These are phyloP conservation scores for Aspergillus sp. DNA, from an alignment of 2,329 filamentous ascomycete genomes.

Conservation along the genomic window DNA sequence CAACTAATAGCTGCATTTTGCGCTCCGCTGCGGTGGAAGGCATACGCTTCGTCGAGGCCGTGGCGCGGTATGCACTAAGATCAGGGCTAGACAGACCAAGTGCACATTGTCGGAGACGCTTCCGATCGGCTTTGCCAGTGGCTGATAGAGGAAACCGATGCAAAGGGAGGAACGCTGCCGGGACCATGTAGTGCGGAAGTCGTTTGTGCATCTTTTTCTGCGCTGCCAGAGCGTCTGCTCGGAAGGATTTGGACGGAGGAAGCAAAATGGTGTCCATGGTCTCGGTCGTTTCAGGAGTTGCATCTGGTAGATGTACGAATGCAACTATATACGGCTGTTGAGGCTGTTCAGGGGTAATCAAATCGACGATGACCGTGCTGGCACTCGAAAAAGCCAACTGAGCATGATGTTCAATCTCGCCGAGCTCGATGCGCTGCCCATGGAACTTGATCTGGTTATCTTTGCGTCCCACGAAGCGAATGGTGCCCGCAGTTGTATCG, in stretches of 20 bases:
- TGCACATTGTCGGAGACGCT: conserved; percentile 27
- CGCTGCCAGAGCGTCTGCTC: not conserved
- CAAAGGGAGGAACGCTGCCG: conserved; percentile 13
- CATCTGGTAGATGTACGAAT: not conserved
- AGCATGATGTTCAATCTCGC: not conserved
- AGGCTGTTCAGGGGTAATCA: not conserved
- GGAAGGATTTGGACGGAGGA: not conserved
- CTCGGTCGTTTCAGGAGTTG: not conserved
- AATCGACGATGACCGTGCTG: not conserved
- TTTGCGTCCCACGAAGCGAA: not conserved
- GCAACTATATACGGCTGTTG: not conserved
- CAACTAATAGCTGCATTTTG: conserved; percentile 29
- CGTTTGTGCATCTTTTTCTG: not conserved
- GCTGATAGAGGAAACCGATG: conserved; percentile 33
- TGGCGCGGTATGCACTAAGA: not conserved
- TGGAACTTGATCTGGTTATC: conserved; percentile 59
- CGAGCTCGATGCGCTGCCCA: conserved; percentile 51
- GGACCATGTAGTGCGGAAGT: conserved; percentile 1
- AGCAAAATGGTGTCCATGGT: not conserved
- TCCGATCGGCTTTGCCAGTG: conserved; percentile 39
- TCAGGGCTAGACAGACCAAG: not conserved
- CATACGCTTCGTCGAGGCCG: not conserved
- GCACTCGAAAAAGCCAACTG: not conserved
- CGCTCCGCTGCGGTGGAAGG: not conserved
- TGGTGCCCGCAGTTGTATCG: not conserved